Evolutionary conservation across 1,284 basidiomycete genomes (phyloP).

Genomic region (Tranzscheliella williamsii): DNA sequence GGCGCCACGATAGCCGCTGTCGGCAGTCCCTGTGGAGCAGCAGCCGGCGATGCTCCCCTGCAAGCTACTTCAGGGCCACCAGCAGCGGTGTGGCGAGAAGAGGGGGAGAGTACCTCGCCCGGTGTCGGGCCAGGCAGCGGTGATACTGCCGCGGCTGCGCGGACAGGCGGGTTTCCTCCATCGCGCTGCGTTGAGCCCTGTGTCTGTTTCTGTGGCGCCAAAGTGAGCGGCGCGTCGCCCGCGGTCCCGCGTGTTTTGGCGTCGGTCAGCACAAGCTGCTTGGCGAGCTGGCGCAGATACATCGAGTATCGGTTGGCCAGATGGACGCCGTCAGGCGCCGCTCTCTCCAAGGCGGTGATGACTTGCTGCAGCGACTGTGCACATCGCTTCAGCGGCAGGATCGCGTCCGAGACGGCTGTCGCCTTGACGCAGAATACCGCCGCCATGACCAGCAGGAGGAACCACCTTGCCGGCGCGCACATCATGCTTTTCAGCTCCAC

Average conservation of each 20-base stretch:
- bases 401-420: slow-evolving; percentile 38
- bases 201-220: not conserved
- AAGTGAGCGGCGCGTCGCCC: slow-evolving; percentile 3
- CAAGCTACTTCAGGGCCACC: not conserved
- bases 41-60: not conserved
- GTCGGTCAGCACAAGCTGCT: slow-evolving; percentile 37
- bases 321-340: slow-evolving; percentile 38
- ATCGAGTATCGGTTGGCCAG: slow-evolving; percentile 36
- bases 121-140: too few relatives aligned
- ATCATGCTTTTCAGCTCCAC: slow-evolving; percentile 42
- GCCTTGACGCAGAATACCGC: slow-evolving; percentile 43
- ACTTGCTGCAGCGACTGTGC: slow-evolving; percentile 41
- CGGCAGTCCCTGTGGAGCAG: not conserved
- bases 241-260: slow-evolving; percentile 22
- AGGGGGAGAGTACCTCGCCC: not conserved
- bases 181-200: not conserved
- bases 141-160: slow-evolving; percentile 3
- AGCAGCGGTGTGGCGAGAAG: not conserved
- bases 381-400: slow-evolving; percentile 35
- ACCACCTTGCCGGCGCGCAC: slow-evolving; percentile 46
- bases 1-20: too few relatives aligned
- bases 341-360: slow-evolving; percentile 28
- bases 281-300: slow-evolving; percentile 35
- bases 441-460: slow-evolving; percentile 43
- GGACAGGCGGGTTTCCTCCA: not conserved